These are phyloP conservation scores for Trichocladium uniseriatum DNA, from an alignment of 495 filamentous ascomycete genomes.

Conservation along the genomic window DNA sequence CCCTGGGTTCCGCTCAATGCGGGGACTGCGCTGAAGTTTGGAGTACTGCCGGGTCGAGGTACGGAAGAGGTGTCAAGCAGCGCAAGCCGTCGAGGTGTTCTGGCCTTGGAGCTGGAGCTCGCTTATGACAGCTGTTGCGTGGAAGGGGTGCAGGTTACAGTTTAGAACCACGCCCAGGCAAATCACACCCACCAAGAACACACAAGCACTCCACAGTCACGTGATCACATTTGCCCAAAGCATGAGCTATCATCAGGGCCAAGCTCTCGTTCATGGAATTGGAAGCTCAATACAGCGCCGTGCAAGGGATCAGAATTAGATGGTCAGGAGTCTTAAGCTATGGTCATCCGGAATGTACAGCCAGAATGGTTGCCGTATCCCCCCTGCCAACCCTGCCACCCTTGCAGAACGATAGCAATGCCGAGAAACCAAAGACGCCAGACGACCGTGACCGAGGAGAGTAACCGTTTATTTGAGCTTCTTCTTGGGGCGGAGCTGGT, in stretches of 20 bases:
- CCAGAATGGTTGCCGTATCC: conserved; percentile 16
- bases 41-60: neutral
- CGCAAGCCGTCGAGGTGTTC: conserved; percentile 7
- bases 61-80: neutral
- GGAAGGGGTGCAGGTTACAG: neutral
- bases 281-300: neutral
- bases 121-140: conserved; percentile 21
- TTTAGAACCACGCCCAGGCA: neutral
- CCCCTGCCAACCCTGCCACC: conserved; percentile 22
- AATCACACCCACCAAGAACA: neutral
- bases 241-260: neutral
- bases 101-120: conserved; percentile 12
- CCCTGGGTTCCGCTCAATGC: neutral
- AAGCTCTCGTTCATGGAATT: neutral
- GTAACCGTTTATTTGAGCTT: conserved; percentile 82
- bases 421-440: conserved; percentile 30
- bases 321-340: conserved; percentile 26
- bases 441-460: conserved; percentile 25
- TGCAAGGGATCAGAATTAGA: conserved; percentile 9
- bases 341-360: conserved; percentile 25
- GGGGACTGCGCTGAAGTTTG: too few species aligned
- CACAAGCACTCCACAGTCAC: neutral
- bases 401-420: conserved; percentile 23
- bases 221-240: neutral
- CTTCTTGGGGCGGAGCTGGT: conserved; percentile 99